Evolutionary conservation across 108 stramenopile species (phyloP).

Genomic region (Skeletonema menzelii): DNA sequence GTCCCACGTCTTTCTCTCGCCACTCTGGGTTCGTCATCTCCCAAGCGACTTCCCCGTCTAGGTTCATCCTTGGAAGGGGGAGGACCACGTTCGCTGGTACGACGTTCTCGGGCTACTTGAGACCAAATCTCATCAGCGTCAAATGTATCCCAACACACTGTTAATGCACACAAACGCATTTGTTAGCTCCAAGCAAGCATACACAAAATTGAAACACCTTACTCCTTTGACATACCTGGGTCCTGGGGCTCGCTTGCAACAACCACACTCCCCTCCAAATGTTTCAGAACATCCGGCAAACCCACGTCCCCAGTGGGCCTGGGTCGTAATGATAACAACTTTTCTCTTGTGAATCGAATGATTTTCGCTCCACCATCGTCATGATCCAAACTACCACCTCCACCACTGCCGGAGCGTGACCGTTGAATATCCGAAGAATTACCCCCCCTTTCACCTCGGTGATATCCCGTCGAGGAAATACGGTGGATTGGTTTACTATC

Average conservation of each 20-base stretch:
- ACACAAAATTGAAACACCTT: neutral
- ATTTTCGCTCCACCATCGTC: conserved; percentile 44
- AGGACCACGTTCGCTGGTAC: conserved; percentile 18
- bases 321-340: conserved; percentile 70
- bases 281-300: conserved; percentile 45
- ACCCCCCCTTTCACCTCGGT: conserved; percentile 16
- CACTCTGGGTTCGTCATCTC: neutral
- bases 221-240: conserved; percentile 59
- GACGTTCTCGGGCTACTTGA: conserved; percentile 28
- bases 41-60: neutral
- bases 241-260: conserved; percentile 63
- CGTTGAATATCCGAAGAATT: neutral
- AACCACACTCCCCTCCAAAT: conserved; percentile 59
- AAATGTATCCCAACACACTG: conserved; percentile 86
- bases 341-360: conserved; percentile 78
- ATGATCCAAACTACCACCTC: neutral
- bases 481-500: neutral
- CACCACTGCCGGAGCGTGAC: neutral
- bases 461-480: conserved; percentile 2
- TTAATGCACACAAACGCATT: neutral
- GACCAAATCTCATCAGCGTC: conserved; percentile 85
- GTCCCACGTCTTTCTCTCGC: conserved; percentile 5
- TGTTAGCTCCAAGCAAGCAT: conserved; percentile 4
- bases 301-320: conserved; percentile 25
- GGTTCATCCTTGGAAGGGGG: conserved; percentile 7